phyloP scores from a whole-genome alignment of 495 filamentous ascomycete genomes.

The Diplogelasinospora grovesii region DNA sequence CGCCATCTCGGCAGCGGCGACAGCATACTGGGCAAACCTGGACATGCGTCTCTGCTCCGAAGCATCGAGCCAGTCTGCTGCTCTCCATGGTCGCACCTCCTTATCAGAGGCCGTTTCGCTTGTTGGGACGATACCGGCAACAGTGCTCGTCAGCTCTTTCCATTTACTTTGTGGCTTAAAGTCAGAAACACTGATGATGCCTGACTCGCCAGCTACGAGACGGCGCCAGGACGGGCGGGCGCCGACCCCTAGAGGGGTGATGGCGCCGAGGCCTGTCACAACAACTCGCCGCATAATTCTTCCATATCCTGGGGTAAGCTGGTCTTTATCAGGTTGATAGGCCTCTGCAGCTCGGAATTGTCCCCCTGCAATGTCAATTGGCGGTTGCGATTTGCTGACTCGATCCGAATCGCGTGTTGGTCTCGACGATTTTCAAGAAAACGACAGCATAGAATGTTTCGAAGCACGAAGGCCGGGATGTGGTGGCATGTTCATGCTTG shows the following conservation, averaged over 20 bases:
- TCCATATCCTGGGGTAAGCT: constrained; percentile 14
- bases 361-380: no score
- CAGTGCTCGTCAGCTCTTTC: constrained; percentile 66
- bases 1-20: constrained; percentile 82
- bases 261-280: constrained; percentile 86
- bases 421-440: no score
- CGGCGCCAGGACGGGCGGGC: constrained; percentile 72
- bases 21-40: constrained; percentile 83
- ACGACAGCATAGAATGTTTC: no score
- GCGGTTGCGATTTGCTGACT: no score
- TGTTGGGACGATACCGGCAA: constrained; percentile 74
- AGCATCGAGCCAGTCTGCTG: constrained; percentile 67
- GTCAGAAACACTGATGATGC: constrained; percentile 62
- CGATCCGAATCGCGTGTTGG: no score
- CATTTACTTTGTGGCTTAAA: constrained; percentile 49
- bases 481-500: no score
- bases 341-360: no score
- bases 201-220: constrained; percentile 71
- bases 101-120: not conserved
- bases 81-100: constrained; percentile 50
- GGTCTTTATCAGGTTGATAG: no score
- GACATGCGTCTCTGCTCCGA: constrained; percentile 81
- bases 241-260: constrained; percentile 86
- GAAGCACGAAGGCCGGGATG: no score
- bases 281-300: constrained; percentile 80